Base-by-base conservation (phyloP, 768 basidiomycete species). In the Dentipellis fragilis region DNA sequence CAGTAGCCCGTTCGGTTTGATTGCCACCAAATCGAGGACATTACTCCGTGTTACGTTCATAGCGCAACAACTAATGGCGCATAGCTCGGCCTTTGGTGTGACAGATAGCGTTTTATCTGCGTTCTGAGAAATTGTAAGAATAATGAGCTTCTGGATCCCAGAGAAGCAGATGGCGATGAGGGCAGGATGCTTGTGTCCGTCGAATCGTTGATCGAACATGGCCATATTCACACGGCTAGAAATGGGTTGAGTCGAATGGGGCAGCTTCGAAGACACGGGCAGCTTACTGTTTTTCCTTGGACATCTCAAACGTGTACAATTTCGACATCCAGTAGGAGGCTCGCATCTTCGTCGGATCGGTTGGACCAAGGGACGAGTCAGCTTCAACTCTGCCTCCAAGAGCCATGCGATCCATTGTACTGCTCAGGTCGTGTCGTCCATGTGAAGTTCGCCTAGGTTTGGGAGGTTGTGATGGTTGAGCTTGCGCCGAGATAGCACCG, bases 291-390 rank as follows among this genome's bases (percentile, higher is more conserved):
- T 29, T 29, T 29, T 29, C 29, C 29, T 69, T 65, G 0, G 73
- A 60, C 16, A 82, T 71, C n/a, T 77, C 71, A 53, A 77, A 74
- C 12, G 76, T 72, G 53, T 74, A 67, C 14, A 91, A 59, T 51
- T 69, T 75, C 60, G 89, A 81, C 68, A 85, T 79, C 88, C 89
- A 91, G 63, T 81, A 86, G 0, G 81, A 74, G 1, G 85, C 78
- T 52, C 80, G 81, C 81, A 88, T 84, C 57, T 82, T 75, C 5
- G 79, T 80, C 63, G 84, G 76, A 56, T 84, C 81, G 17, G 74
- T 71, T 0, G 77, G 71, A 10, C 70, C 64, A 1, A 73, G 56
- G 12, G 68, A 59, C 1, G 65, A 55, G 17, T 82, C 81, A 7
- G 66, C 59, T 2, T 80, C 83, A 2, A 71, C 62, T 35, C 72